phyloP scores from a whole-genome alignment of 1,139 yeast species.

The Geotrichum macrosporum region DNA sequence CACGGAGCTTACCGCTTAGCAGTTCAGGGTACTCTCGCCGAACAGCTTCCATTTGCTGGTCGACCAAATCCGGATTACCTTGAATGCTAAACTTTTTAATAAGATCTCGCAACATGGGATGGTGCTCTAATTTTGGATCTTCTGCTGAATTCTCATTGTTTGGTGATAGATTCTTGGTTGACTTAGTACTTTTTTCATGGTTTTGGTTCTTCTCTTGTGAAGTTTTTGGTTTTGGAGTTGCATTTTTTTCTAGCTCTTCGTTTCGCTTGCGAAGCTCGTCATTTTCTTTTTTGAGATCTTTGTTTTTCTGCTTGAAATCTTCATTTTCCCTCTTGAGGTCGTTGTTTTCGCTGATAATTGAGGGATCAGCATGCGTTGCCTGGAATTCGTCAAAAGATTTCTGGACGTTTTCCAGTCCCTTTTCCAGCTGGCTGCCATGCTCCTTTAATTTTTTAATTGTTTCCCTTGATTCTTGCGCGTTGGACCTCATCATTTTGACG shows the following conservation, averaged over 20 bases:
- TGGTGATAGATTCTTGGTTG: too few species aligned
- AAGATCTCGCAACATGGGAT: slow-evolving; percentile 10
- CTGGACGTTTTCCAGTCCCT: too few species aligned
- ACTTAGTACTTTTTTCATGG: slow-evolving; percentile 1
- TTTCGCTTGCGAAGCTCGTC: not conserved
- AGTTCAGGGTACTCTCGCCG: slow-evolving; percentile 14
- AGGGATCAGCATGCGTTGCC: not conserved
- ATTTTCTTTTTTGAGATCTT: not conserved
- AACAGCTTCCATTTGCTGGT: slow-evolving; percentile 10
- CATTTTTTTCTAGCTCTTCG: not conserved
- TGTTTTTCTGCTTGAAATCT: not conserved
- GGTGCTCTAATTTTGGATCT: slow-evolving; percentile 4
- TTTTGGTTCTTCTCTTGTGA: not conserved
- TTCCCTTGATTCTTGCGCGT: too few species aligned
- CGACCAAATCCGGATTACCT: not conserved
- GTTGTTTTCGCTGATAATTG: not conserved
- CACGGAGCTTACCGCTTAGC: slow-evolving; percentile 14
- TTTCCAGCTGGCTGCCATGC: too few species aligned
- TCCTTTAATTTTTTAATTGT: too few species aligned
- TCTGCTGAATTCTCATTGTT: too few species aligned
- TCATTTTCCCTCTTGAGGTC: not conserved
- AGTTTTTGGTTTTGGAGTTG: too few species aligned
- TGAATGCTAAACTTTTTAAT: slow-evolving; percentile 7
- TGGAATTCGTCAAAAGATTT: slow-evolving; percentile 2
- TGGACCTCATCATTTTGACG: too few species aligned